Base-by-base conservation (phyloP, 352 stramenopile species). In the Aphanomyces astaci region DNA sequence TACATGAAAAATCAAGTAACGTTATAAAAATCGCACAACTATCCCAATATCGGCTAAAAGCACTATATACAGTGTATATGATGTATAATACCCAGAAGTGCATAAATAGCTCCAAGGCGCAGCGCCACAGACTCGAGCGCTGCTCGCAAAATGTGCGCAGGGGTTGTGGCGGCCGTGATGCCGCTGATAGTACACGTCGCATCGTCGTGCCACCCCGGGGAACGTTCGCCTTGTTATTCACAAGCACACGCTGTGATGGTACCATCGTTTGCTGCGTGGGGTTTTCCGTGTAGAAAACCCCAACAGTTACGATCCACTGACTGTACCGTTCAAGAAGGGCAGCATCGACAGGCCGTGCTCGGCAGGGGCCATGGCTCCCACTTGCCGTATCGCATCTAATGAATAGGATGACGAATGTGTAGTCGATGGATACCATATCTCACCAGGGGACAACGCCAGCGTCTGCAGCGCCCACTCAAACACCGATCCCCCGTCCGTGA, bases 401-500 rank as follows among this genome's bases (percentile, higher is more conserved):
- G 45, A 66, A 10, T 4, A 5, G 57, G 25, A 7, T 27, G 2
- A 55, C 4, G 5, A 15, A 59, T 55, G 57, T 59, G 22, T 33
- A 30, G 11, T n/a, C 48, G 10, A 31, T 11, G 11, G 48, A 10
- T 11, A 31, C 48, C 0, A 31, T 2, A 15, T 9, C 7, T 19
- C 24, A 66, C 64, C 52, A 22, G 3, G 31, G 17, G 69, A 72
- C 15, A 92, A 62, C 32, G 69, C 73, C 70, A 98, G 75, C 9
- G 88, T 84, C 15, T 92, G 76, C 45, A 80, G 74, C 54, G 92
- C 87, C 79, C 96, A 98, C 62, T 96, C 89, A 66, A 95, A 92
- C 7, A 98, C 78, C n/a, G 89, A 97, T n/a, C 93, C 95, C n/a
- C 95, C 95, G 76, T 98, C 95, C 33, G 92, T 98, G n/a, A 98